Conservation (phyloP, 345 rosid species). For the rapeseed (Brassica napus) region Da-Ae NC_063444.1:34989001-34989500, state of each 20-base stretch:
- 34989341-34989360: neutral
- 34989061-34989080: neutral
- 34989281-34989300: neutral
- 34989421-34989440: neutral
- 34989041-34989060: neutral
- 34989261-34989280: neutral
- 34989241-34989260: neutral
- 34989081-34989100: conserved; percentile 1
- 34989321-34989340: neutral
- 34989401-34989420: neutral
- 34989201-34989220: conserved; percentile 1
- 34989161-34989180: neutral
- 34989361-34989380: neutral
- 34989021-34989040: neutral
- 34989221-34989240: neutral
- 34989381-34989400: neutral
- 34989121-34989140: conserved; percentile 1
- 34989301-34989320: neutral
- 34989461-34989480: neutral
- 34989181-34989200: neutral
- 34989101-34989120: neutral
- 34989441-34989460: neutral
- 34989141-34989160: neutral
- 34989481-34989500: neutral
- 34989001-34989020: conserved; percentile 1